These are phyloP conservation scores for Lumnitzera racemosa DNA, from an alignment of 345 rosid species.

Conservation along the genomic window DNA sequence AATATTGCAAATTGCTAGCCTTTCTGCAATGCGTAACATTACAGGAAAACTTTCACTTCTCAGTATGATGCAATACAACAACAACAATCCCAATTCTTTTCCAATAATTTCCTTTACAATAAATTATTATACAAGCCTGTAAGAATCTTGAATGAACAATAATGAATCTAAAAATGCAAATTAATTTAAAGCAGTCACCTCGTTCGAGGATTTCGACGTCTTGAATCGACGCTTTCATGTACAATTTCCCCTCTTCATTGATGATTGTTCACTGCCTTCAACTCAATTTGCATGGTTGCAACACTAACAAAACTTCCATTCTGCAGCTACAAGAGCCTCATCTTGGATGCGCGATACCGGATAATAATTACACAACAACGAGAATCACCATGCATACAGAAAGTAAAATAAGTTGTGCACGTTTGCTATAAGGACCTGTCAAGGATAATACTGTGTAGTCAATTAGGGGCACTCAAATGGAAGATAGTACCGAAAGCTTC, in stretches of 20 bases:
- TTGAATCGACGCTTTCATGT: background rate
- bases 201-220: slow-evolving; percentile 2
- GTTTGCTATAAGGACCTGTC: slow-evolving; percentile 44
- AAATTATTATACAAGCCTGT: slow-evolving; percentile 24
- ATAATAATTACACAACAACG: slow-evolving; percentile 21
- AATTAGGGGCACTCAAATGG: background rate
- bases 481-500: no score
- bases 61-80: no score
- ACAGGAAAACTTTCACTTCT: no score
- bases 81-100: background rate
- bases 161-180: slow-evolving; percentile 25
- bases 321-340: no score
- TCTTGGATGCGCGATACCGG: background rate
- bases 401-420: slow-evolving; percentile 20
- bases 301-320: background rate
- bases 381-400: slow-evolving; percentile 23
- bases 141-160: slow-evolving; percentile 41
- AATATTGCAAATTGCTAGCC: no score
- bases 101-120: slow-evolving; percentile 23
- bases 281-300: background rate
- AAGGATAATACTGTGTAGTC: slow-evolving; percentile 6
- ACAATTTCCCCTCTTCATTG: no score
- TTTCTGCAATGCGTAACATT: no score
- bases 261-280: no score
- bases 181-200: slow-evolving; percentile 7